A percentile compares a stretch with the other conserved stretches of the same genome.
Conservation (phyloP, 768 basidiomycete genomes). For the Coprinopsis cinerea region DNA sequence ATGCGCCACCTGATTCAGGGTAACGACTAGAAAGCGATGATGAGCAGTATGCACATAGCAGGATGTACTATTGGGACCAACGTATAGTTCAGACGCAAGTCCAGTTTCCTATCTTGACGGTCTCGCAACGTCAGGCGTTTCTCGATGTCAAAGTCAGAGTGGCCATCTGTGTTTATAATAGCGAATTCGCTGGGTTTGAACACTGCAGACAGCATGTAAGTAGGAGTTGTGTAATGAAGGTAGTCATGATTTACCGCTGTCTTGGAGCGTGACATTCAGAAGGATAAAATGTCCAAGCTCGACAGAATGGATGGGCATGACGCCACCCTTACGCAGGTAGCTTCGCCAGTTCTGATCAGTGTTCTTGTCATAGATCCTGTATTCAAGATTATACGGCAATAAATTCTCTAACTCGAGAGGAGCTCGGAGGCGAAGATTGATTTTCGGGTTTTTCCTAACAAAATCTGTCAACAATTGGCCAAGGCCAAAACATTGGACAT, state of each 20-base stretch:
- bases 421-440: conserved; percentile 81
- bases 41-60: neutral
- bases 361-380: conserved; percentile 96
- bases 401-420: conserved; percentile 96
- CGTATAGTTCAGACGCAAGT: conserved; percentile 87
- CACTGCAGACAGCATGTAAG: conserved; percentile 34
- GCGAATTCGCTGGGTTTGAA: conserved; percentile 95
- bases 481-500: conserved; percentile 15
- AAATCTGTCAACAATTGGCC: neutral
- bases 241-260: conserved; percentile 56
- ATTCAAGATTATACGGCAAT: conserved; percentile 89
- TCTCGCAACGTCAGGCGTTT: conserved; percentile 68
- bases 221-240: neutral
- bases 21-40: conserved; percentile 46
- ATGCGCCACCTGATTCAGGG: conserved; percentile 89
- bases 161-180: conserved; percentile 91
- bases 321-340: conserved; percentile 86
- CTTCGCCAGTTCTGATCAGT: conserved; percentile 92
- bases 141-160: conserved; percentile 85
- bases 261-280: conserved; percentile 85
- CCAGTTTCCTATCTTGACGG: conserved; percentile 64
- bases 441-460: conserved; percentile 74
- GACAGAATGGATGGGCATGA: conserved; percentile 95
- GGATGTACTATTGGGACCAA: conserved; percentile 32
- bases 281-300: conserved; percentile 87